These are phyloP conservation scores for Phytophthora aleatoria DNA, from an alignment of 352 stramenopile genomes.

Conservation along the genomic window DNA sequence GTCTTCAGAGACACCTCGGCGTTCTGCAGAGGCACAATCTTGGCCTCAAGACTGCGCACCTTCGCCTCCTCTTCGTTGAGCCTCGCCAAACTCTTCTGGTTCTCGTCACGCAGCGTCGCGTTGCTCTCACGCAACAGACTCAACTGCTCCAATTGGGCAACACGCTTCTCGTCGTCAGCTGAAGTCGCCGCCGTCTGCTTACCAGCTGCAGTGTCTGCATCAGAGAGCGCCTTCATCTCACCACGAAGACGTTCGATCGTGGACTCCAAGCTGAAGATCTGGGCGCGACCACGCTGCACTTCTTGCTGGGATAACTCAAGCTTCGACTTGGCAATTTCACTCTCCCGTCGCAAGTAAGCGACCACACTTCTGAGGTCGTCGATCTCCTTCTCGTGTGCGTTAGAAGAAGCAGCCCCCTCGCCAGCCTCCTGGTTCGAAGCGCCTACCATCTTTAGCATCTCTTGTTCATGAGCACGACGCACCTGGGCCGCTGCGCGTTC, in stretches of 20 bases:
- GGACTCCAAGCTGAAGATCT: constrained; percentile 63
- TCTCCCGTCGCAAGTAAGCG: constrained; percentile 70
- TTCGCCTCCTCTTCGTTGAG: constrained; percentile 61
- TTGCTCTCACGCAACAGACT: constrained; percentile 82
- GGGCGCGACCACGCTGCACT: constrained; percentile 54
- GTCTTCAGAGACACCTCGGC: constrained; percentile 50
- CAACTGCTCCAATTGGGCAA: constrained; percentile 73
- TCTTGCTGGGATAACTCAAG: constrained; percentile 74
- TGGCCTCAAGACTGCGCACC: constrained; percentile 48
- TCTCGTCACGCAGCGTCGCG: constrained; percentile 75
- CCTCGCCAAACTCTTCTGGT: constrained; percentile 57
- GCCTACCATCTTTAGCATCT: constrained; percentile 43
- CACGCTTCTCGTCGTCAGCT: constrained; percentile 51
- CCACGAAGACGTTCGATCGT: constrained; percentile 62
- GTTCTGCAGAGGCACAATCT: constrained; percentile 58
- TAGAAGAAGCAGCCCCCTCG: constrained; percentile 21
- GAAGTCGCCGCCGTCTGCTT: constrained; percentile 16
- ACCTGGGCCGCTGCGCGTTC: constrained; percentile 63
- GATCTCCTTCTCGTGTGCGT: constrained; percentile 59
- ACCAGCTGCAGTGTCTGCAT: constrained; percentile 16
- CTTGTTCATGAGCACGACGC: constrained; percentile 59
- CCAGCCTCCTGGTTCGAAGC: constrained; percentile 30
- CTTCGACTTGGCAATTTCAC: constrained; percentile 71
- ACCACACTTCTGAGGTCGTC: constrained; percentile 78
- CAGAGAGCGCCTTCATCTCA: constrained; percentile 55